Percentiles rank a stretch among this genome's conserved stretches.
These are phyloP conservation scores for Sarcodon sp. DNA, from an alignment of 768 basidiomycete species.

Conservation along the genomic window DNA sequence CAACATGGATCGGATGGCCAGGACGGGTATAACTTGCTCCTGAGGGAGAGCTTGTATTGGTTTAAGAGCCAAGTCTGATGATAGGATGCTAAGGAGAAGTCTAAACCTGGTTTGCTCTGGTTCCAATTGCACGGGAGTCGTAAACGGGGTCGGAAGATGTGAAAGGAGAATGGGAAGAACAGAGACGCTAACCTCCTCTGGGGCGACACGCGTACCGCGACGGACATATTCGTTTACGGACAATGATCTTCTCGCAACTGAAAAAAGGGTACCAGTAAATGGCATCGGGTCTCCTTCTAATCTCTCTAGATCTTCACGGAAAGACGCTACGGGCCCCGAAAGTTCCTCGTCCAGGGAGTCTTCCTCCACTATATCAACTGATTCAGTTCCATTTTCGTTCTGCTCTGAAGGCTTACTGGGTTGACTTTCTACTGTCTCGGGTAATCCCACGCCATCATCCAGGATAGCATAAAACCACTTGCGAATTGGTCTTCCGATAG, in stretches of 20 bases:
- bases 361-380: constrained; percentile 58
- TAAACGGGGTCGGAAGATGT: constrained; percentile 9
- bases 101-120: constrained; percentile 37
- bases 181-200: constrained; percentile 42
- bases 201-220: constrained; percentile 50
- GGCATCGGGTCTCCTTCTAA: constrained; percentile 24
- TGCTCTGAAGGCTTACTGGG: constrained; percentile 13
- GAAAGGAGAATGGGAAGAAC: constrained; percentile 33
- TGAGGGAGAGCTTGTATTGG: constrained; percentile 30
- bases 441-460: constrained; percentile 54
- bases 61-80: constrained; percentile 32
- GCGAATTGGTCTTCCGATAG: constrained; percentile 50
- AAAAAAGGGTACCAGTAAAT: constrained; percentile 19
- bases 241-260: constrained; percentile 11
- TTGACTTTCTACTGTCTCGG: constrained; percentile 15
- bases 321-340: constrained; percentile 50
- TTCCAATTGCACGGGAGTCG: constrained; percentile 34
- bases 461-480: constrained; percentile 57
- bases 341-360: constrained; percentile 32
- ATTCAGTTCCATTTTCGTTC: constrained; percentile 41
- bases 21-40: constrained; percentile 33
- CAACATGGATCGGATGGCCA: constrained; percentile 55
- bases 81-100: constrained; percentile 40
- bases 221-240: constrained; percentile 46
- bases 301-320: constrained; percentile 53